Evolutionary conservation across 2,329 filamentous ascomycete species (phyloP).

Genomic region (Pseudogymnoascus destructans): DNA sequence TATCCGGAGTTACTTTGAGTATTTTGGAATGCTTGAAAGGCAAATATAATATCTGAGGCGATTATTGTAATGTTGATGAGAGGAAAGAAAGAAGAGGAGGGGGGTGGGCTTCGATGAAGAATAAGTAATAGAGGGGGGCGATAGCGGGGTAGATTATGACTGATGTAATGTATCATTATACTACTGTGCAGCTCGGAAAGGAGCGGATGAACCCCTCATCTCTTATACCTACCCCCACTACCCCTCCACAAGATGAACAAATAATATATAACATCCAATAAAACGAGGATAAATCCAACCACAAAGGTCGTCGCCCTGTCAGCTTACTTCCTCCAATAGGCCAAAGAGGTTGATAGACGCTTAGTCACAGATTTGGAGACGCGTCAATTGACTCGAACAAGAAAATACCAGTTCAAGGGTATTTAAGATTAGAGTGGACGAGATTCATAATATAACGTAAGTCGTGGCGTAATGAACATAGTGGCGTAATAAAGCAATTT

Average conservation of each 20-base stretch:
- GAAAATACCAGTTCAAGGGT: neutral
- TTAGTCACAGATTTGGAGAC: neutral
- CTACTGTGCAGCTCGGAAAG: neutral
- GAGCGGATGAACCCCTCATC: slow-evolving; percentile 4
- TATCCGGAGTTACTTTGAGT: slow-evolving; percentile 1
- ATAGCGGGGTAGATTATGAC: slow-evolving; percentile 8
- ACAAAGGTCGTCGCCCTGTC: neutral
- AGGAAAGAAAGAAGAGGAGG: neutral
- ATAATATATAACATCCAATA: slow-evolving; percentile 2
- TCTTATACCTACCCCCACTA: neutral
- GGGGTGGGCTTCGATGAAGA: slow-evolving; percentile 3
- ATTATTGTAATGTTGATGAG: neutral
- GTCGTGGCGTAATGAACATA: too few species aligned
- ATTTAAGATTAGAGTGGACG: neutral
- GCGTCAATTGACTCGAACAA: neutral
- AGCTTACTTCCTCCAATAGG: neutral
- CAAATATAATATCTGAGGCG: neutral
- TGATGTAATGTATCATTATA: slow-evolving; percentile 4
- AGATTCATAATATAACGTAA: too few species aligned
- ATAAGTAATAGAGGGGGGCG: slow-evolving; percentile 1
- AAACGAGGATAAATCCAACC: neutral
- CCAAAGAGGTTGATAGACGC: neutral
- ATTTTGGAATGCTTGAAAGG: neutral
- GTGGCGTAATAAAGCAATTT: too few species aligned
- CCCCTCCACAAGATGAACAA: neutral